phyloP scores from a whole-genome alignment of 2,329 filamentous ascomycete genomes.

The Colletotrichum truncatum region DNA sequence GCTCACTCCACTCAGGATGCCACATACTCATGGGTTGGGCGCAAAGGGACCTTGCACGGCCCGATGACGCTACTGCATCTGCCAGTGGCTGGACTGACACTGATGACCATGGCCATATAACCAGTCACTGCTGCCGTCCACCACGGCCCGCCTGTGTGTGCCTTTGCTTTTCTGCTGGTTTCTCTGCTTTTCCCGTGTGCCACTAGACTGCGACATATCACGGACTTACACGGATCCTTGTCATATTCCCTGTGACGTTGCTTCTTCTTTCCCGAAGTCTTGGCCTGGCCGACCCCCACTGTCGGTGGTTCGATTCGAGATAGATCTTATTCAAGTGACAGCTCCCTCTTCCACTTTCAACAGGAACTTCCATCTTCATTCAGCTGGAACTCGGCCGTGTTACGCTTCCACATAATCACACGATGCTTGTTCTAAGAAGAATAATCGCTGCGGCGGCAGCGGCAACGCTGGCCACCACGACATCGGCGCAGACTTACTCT shows the following conservation, averaged over 20 bases:
- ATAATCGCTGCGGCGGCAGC: slow-evolving; percentile 32
- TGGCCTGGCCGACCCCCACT: not conserved
- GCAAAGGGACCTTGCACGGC: slow-evolving; percentile 19
- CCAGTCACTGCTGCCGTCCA: slow-evolving; percentile 8
- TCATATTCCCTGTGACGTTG: slow-evolving; percentile 23
- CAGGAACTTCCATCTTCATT: not conserved
- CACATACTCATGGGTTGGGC: slow-evolving; percentile 4
- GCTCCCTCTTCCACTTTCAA: not conserved
- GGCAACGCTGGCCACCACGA: slow-evolving; percentile 36
- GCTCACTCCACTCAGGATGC: not conserved
- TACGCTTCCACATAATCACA: not conserved
- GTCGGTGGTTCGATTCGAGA: not conserved
- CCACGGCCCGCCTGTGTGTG: slow-evolving; percentile 1
- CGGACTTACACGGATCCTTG: slow-evolving; percentile 29
- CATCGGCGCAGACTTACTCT: slow-evolving; percentile 50
- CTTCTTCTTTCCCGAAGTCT: not conserved
- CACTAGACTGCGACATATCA: slow-evolving; percentile 12
- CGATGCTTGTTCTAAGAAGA: slow-evolving; percentile 25
- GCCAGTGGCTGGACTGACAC: slow-evolving; percentile 27
- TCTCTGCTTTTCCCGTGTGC: not conserved
- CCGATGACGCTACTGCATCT: slow-evolving; percentile 31
- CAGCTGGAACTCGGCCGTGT: not conserved
- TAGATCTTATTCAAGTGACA: slow-evolving; percentile 13
- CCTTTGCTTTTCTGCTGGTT: slow-evolving; percentile 3
- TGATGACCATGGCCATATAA: slow-evolving; percentile 26